phyloP scores from a whole-genome alignment of 495 filamentous ascomycete genomes.

The Arthonia radiata region DNA sequence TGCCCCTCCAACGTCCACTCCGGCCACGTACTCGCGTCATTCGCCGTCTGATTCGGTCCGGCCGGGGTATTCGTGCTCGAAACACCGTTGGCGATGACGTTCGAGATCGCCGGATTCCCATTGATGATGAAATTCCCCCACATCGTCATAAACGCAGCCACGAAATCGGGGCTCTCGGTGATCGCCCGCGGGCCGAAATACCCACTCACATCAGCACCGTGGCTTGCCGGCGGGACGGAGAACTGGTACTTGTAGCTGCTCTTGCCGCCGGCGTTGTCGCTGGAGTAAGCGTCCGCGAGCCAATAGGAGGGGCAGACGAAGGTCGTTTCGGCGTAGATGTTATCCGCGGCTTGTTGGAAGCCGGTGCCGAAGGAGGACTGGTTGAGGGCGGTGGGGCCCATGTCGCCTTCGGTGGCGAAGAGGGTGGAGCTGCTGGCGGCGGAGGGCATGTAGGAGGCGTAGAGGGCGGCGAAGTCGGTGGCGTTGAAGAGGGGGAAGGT shows the following conservation, averaged over 20 bases:
- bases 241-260: conserved; percentile 10
- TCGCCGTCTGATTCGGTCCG: no score
- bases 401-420: conserved; percentile 6
- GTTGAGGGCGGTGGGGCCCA: conserved; percentile 5
- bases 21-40: conserved; percentile 6
- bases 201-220: conserved; percentile 4
- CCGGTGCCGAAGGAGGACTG: conserved; percentile 7
- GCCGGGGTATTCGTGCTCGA: conserved; percentile 4
- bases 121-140: conserved; percentile 8
- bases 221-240: conserved; percentile 4
- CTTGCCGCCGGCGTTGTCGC: neutral
- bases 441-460: conserved; percentile 5
- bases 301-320: conserved; percentile 10
- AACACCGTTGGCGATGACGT: conserved; percentile 2
- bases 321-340: conserved; percentile 9
- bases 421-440: conserved; percentile 2
- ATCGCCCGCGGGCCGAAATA: neutral
- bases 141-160: conserved; percentile 1
- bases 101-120: neutral
- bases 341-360: conserved; percentile 7
- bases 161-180: no score
- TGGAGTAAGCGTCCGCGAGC: conserved; percentile 7
- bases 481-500: conserved; percentile 6
- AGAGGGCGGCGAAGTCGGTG: conserved; percentile 5
- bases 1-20: conserved; percentile 1